Base-by-base conservation (phyloP, 257 asterid species). In the Solanum sparsipilum region DNA sequence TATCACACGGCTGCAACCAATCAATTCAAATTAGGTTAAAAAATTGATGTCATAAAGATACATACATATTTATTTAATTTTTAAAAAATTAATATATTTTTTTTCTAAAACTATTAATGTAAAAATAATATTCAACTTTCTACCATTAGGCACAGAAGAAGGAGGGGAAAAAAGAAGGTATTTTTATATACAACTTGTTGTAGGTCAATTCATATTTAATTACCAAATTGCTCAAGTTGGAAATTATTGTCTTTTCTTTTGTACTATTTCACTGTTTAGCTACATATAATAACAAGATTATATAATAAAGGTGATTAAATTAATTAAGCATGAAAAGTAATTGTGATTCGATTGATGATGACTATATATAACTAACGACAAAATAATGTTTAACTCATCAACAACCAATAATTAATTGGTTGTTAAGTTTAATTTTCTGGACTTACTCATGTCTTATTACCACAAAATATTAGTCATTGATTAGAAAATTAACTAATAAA, bases 1-100 rank as follows among this genome's bases (percentile, higher is more conserved):
- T 84, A 94, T 91, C 63, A 94, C 94, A 85, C 90, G 94, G 48
- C 97, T 94, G 91, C 94, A 91, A 72, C 75, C 27, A 39, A 86
- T 23, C 56, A 71, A 88, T 78, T 25, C 48, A 70, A 46, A 46
- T 46, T 46, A 81, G 85, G 67, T 71, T 78, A 41, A 78, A 41
- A 78, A 67, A 84, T 5, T 78, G 84, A 84, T 58, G 72, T 88
- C 85, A 86, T 63, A 86, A 65, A 87, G 0, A 41, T 41, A 41
- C 11, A 76, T 76, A 72, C 25, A 27, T 29, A 67, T 27, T 4
- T 67, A 88, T 75, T 83, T 36, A 31, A 36, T 85, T 83, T 86
- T 81, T 48, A 10, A 74, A 36, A 83, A 16, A 81, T 25, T 1
- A 68, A 25, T 21, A 46, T 46, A 46, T 16, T 44, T 81, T 5